phyloP scores from a whole-genome alignment of 768 basidiomycete genomes.

The Inosperma sp. region DNA sequence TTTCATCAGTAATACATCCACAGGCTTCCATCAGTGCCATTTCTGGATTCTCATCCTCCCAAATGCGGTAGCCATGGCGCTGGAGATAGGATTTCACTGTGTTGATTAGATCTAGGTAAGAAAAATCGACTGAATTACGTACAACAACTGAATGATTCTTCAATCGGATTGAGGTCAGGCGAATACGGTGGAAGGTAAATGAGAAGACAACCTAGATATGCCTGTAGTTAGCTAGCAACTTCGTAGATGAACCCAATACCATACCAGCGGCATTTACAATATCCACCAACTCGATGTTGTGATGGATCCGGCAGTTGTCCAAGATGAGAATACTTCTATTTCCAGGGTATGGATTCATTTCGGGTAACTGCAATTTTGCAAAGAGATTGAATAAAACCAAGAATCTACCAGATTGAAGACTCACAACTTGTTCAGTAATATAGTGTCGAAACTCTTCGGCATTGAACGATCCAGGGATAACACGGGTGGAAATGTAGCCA shows the following conservation, averaged over 20 bases:
- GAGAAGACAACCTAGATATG: slow-evolving; percentile 22
- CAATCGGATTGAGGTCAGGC: slow-evolving; percentile 36
- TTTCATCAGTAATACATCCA: slow-evolving; percentile 19
- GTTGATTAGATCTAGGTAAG: too few species aligned
- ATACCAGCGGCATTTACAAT: slow-evolving; percentile 23
- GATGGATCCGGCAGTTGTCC: slow-evolving; percentile 39
- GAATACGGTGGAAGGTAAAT: slow-evolving; percentile 35
- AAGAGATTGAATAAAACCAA: neutral
- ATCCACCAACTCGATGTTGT: slow-evolving; percentile 27
- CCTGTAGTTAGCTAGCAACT: too few species aligned
- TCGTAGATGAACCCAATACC: too few species aligned
- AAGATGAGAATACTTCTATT: slow-evolving; percentile 29
- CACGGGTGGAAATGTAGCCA: slow-evolving; percentile 32
- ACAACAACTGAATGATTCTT: slow-evolving; percentile 28
- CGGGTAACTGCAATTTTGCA: slow-evolving; percentile 30
- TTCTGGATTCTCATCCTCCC: slow-evolving; percentile 11
- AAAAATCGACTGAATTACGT: neutral
- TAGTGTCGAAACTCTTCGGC: slow-evolving; percentile 33
- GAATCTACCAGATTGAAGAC: slow-evolving; percentile 9
- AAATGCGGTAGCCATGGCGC: slow-evolving; percentile 8
- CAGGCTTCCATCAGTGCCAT: slow-evolving; percentile 1
- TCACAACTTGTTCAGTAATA: slow-evolving; percentile 32
- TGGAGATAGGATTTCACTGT: slow-evolving; percentile 13
- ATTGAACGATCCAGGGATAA: slow-evolving; percentile 33
- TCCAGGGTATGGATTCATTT: slow-evolving; percentile 33